phyloP scores from a whole-genome alignment of 768 basidiomycete genomes.

The Suillus discolor region DNA sequence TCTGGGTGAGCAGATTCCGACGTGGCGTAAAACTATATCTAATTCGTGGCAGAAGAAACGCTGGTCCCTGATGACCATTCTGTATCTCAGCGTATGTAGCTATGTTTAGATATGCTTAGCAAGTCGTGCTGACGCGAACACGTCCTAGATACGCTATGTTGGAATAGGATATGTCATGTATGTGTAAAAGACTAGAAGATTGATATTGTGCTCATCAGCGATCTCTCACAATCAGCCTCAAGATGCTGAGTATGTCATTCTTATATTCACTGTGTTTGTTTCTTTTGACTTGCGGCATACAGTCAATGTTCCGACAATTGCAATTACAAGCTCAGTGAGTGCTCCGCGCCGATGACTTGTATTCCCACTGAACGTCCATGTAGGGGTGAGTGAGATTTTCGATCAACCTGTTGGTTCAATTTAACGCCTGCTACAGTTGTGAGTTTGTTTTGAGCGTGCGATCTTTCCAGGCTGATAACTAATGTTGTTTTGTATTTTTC shows the following conservation, averaged over 20 bases:
- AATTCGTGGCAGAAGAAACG: background rate
- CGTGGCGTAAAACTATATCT: background rate
- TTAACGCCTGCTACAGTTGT: background rate
- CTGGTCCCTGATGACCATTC: background rate
- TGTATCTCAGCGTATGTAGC: background rate
- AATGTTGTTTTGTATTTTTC: background rate
- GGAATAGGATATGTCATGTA: background rate
- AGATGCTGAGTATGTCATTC: background rate
- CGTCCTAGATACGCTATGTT: background rate
- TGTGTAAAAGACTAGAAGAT: background rate
- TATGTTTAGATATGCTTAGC: background rate
- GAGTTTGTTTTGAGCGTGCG: background rate
- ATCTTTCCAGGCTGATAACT: background rate
- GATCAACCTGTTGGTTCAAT: background rate
- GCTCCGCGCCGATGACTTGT: background rate
- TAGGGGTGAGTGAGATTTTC: background rate
- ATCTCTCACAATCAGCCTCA: background rate
- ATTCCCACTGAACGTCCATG: background rate
- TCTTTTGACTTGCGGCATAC: background rate
- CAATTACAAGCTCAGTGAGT: background rate
- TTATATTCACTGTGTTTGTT: background rate
- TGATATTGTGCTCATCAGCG: background rate
- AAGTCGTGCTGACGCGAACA: background rate
- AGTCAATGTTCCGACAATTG: background rate
- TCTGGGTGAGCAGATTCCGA: background rate